Evolutionary conservation across 371 early-diverging fungal species (phyloP).

Genomic region (Mucor racemosus): DNA sequence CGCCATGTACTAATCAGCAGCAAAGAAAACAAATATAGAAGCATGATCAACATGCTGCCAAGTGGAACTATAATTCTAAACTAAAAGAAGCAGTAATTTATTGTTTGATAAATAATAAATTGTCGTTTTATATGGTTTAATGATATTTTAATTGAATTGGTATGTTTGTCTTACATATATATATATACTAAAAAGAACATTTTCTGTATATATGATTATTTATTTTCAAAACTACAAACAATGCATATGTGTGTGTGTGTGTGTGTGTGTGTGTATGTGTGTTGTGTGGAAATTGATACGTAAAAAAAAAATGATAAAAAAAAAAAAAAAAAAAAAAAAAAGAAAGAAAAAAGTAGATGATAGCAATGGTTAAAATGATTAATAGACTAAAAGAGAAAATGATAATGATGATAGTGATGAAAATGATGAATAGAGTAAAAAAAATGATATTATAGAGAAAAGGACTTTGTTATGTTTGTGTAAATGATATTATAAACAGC

Average conservation of each 20-base stretch:
- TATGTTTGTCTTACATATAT: not conserved
- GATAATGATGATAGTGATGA: not conserved
- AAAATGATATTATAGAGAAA: not conserved
- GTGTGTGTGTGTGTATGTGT: constrained; percentile 4
- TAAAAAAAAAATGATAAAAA: not conserved
- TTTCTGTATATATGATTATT: not conserved
- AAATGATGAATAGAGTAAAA: not conserved
- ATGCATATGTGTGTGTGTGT: not conserved
- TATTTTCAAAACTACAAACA: not conserved
- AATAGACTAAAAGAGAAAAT: not conserved
- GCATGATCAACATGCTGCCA: constrained; percentile 8
- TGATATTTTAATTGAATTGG: not conserved
- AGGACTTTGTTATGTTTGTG: not conserved
- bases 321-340: not conserved
- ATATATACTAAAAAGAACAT: not conserved
- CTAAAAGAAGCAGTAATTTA: not conserved
- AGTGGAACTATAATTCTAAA: not conserved
- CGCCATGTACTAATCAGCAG: not conserved
- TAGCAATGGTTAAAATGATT: no score
- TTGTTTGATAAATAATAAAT: not conserved
- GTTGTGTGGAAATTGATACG: not conserved
- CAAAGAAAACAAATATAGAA: not conserved
- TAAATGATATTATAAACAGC: not conserved
- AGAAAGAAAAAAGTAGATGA: not conserved
- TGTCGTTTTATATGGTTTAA: not conserved